Evolutionary conservation across 495 filamentous ascomycete genomes (phyloP), one percentile per base, ranked within the genome.

Genomic region (Jackrogersella minutella): DNA sequence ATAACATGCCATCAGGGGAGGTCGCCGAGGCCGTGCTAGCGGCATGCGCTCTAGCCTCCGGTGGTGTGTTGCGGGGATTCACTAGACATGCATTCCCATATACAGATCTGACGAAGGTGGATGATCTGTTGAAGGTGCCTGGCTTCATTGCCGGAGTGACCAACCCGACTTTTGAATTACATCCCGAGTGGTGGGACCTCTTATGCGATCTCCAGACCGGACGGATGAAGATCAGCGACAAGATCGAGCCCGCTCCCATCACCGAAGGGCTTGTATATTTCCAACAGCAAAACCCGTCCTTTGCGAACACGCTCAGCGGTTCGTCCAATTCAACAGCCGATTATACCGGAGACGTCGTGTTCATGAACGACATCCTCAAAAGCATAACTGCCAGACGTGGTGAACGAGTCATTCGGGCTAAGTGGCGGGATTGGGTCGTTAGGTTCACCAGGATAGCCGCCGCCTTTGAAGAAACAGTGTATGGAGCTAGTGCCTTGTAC

Each of bases 11-110:
- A 5, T 97, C 94, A 1, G 91, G 91, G 1, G 92, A 96, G 72
- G 95, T 99, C 9, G 95, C 93, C 5, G 94, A 98, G 78, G 93
- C 95, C 3, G 95, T 99, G 5, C 83, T 99, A 0, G 95, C 91
- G 1, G 93, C 94, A 1, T 98, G 94, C 75, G 91, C 95, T 4
- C 84, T 99, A 28, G 93, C 91, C 17, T 97, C 93, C 21, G 96
- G 95, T n/a, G 95, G 96, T 19, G 82, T 97, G n/a, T 81, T 99
- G 14, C 81, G 92, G 39, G 95, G 96, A 19, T 98, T 98, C 77
- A 97, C 93, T 16, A 87, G 95, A n/a, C 91, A 97, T 79, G 96
- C 96, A 11, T 99, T 99, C 73, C 95, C 95, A 5, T 99, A 99
- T 74, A 99, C 95, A 5, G 95, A 99, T 76, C 84, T 99, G 17